Conservation (phyloP, 495 filamentous ascomycete species). For the Aspergillus cristatus region DNA sequence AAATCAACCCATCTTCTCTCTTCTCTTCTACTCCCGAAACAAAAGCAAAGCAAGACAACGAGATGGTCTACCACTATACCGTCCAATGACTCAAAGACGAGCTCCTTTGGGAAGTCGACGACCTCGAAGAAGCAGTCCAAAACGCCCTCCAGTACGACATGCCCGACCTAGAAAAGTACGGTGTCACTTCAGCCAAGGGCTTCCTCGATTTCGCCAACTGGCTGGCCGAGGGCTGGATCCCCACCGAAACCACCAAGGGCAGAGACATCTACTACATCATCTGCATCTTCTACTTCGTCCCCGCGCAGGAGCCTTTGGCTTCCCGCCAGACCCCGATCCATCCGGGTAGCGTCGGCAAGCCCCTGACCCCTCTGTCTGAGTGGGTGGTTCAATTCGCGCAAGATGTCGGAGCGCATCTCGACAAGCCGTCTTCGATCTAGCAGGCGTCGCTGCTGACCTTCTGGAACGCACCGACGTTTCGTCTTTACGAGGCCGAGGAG, state of each 20-base stretch:
- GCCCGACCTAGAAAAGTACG: too few species aligned
- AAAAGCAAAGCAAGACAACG: too few species aligned
- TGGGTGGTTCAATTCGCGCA: neutral
- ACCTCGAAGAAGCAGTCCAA: too few species aligned
- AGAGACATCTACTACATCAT: slow-evolving; percentile 16
- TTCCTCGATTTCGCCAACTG: too few species aligned
- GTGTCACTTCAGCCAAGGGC: too few species aligned
- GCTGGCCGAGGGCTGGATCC: slow-evolving; percentile 11
- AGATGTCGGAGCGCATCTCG: neutral
- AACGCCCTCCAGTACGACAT: too few species aligned
- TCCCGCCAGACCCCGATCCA: neutral
- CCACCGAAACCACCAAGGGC: slow-evolving; percentile 13
- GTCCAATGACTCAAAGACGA: too few species aligned
- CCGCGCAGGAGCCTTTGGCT: slow-evolving; percentile 13
- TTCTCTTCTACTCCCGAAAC: too few species aligned
- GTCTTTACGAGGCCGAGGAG: neutral
- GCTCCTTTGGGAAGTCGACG: too few species aligned
- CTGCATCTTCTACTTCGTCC: slow-evolving; percentile 23
- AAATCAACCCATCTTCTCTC: too few species aligned
- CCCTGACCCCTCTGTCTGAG: neutral
- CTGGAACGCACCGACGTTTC: neutral
- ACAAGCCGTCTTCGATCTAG: neutral
- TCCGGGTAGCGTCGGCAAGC: neutral
- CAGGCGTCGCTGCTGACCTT: neutral
- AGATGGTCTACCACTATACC: too few species aligned